A percentile compares a stretch with the other conserved stretches of the same genome.
These are phyloP conservation scores for Cystofilobasidium bisporidii DNA, from an alignment of 768 basidiomycete genomes.

Conservation along the genomic window DNA sequence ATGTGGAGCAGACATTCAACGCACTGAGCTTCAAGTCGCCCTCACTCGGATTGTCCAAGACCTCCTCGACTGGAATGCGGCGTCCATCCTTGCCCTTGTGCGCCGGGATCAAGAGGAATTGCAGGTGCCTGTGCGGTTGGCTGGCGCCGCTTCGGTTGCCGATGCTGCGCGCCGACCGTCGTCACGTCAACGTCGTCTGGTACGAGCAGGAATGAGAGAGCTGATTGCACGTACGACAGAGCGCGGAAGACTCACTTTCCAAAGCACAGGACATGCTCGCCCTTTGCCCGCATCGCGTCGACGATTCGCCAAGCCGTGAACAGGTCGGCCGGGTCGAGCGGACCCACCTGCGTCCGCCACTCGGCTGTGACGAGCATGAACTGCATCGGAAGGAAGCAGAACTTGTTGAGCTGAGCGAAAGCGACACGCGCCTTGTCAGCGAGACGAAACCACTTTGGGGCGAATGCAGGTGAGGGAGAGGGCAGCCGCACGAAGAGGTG, in stretches of 20 bases:
- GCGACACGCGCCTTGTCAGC: too few relatives aligned
- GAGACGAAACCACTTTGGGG: too few relatives aligned
- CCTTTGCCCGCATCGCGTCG: background rate
- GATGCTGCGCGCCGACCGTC: conserved; percentile 8
- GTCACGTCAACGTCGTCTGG: too few relatives aligned
- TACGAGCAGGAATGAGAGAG: too few relatives aligned
- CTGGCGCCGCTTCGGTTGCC: conserved; percentile 9
- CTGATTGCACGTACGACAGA: too few relatives aligned
- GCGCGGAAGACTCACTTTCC: conserved; percentile 17
- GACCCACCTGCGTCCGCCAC: conserved; percentile 14
- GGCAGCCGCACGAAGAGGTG: background rate
- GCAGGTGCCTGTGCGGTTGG: conserved; percentile 25
- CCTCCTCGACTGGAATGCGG: conserved; percentile 7
- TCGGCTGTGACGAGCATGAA: conserved; percentile 18
- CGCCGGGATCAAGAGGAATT: conserved; percentile 8
- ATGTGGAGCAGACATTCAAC: too few relatives aligned
- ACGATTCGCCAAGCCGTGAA: conserved; percentile 9
- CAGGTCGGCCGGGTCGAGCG: conserved; percentile 12
- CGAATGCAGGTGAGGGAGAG: background rate
- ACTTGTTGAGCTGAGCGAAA: conserved; percentile 28
- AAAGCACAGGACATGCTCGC: conserved; percentile 7
- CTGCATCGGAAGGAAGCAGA: conserved; percentile 22
- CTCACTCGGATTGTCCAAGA: background rate
- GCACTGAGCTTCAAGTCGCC: background rate
- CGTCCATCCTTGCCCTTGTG: background rate